Percentiles rank a stretch among this genome's conserved stretches.
phyloP scores from a whole-genome alignment of 805 yeast genomes.

The Kuraishia cidri region DNA sequence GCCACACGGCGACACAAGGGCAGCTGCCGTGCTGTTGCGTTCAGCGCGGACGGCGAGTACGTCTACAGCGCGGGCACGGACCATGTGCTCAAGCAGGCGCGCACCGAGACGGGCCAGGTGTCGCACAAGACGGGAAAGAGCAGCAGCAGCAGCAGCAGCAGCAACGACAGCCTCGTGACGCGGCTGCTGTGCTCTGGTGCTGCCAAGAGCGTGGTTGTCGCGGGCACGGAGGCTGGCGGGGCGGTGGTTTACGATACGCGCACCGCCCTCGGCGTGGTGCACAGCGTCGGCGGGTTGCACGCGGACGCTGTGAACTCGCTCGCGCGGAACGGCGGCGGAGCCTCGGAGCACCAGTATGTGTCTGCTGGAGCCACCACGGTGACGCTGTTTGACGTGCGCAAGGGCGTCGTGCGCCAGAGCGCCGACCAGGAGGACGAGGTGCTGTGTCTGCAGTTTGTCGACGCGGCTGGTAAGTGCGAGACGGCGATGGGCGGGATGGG shows the following conservation, averaged over 20 bases:
- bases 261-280: conserved; percentile 37
- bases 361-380: conserved; percentile 79
- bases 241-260: conserved; percentile 55
- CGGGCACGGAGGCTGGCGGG: conserved; percentile 65
- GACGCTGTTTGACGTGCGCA: conserved; percentile 70
- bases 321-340: conserved; percentile 56
- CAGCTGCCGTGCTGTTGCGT: conserved; percentile 66
- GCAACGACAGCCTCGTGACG: conserved; percentile 18
- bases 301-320: conserved; percentile 75
- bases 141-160: conserved; percentile 2
- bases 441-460: conserved; percentile 64
- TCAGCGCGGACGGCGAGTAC: conserved; percentile 52
- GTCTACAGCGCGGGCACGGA: conserved; percentile 76
- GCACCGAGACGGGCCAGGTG: conserved; percentile 68
- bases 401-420: conserved; percentile 53
- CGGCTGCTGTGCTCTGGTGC: conserved; percentile 31
- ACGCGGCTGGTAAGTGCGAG: conserved; percentile 45
- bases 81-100: conserved; percentile 66
- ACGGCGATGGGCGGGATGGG: conserved; percentile 80
- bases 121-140: conserved; percentile 31
- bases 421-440: conserved; percentile 95
- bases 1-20: conserved; percentile 86
- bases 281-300: conserved; percentile 46
- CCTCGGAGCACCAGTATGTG: conserved; percentile 70
- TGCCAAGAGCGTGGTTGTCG: conserved; percentile 38